Base-by-base conservation (phyloP, 129 eudicot species). In the Scalesia atractyloides region DNA sequence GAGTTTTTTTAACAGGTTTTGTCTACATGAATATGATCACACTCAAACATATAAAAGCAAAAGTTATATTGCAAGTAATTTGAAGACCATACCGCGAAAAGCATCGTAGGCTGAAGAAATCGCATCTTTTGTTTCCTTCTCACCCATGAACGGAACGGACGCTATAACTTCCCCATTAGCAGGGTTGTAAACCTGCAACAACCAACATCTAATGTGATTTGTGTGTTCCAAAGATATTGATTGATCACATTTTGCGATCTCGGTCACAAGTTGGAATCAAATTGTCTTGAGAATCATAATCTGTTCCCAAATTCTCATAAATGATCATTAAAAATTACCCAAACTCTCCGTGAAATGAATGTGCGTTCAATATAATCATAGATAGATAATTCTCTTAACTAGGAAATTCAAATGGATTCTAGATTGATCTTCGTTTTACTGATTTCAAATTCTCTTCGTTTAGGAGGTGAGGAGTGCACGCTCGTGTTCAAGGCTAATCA, bases 81-180 rank as follows among this genome's bases (percentile, higher is more conserved):
- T 64, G 33, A 60, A 59, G 49, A 68, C 2, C 81, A 1, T 80
- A 89, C 96, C 64, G 15, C 33, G 14, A 70, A 84, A 93, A 72
- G 98, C 85, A 24, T 87, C 88, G 22, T 80, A 81, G 5, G 97
- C 98, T 47, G 97, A 85, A 76, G 91, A 70, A 74, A 93, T 90
- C 2, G 97, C 98, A 75, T 90, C 98, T 72, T 84, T 75, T 17
- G 98, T 81, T 86, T 93, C 98, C 82, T 54, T 79, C 46, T 66
- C 79, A 17, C 98, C 97, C 98, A 93, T 90, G 78, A 90, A 93
- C 18, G 98, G 66, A 51, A 93, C 96, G 66, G 83, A 81, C 46
- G 96, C 85, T 66, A 93, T 82, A 73, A 87, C 82, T 12, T 93
- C 86, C 18, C 97, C 97, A 30, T 86, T 86, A 69, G 97, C 97